Evolutionary conservation across 345 rosid genomes (phyloP).

Genomic region (Firmiana major): DNA sequence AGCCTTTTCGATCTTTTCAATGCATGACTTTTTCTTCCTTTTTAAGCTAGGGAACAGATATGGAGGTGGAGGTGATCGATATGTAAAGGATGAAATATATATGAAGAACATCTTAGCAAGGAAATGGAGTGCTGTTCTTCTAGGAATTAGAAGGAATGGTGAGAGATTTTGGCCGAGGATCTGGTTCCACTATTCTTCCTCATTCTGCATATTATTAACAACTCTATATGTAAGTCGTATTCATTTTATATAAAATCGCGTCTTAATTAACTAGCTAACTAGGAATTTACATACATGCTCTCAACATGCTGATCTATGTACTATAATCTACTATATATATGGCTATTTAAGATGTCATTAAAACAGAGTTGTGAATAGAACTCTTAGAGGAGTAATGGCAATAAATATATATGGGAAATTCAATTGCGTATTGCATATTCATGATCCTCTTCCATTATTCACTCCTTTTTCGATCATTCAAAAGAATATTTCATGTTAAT

Average conservation of each 20-base stretch:
- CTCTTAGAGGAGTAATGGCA: background rate
- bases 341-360: background rate
- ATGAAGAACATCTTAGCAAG: constrained; percentile 12
- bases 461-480: background rate
- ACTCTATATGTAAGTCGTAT: too few relatives aligned
- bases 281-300: background rate
- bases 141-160: background rate
- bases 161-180: background rate
- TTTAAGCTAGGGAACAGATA: constrained; percentile 12
- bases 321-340: background rate
- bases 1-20: background rate
- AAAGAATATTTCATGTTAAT: background rate
- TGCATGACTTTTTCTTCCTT: constrained; percentile 5
- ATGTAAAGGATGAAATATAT: constrained; percentile 14
- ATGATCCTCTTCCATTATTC: background rate
- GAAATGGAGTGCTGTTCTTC: background rate
- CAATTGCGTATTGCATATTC: background rate
- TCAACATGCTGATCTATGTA: background rate
- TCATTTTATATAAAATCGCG: too few relatives aligned
- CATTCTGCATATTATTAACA: background rate
- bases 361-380: background rate
- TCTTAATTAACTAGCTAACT: background rate
- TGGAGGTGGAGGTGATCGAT: background rate
- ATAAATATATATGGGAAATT: background rate
- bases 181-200: background rate